Base-by-base conservation (phyloP, 345 rosid genomes). In the Carallia pectinifolia region DNA sequence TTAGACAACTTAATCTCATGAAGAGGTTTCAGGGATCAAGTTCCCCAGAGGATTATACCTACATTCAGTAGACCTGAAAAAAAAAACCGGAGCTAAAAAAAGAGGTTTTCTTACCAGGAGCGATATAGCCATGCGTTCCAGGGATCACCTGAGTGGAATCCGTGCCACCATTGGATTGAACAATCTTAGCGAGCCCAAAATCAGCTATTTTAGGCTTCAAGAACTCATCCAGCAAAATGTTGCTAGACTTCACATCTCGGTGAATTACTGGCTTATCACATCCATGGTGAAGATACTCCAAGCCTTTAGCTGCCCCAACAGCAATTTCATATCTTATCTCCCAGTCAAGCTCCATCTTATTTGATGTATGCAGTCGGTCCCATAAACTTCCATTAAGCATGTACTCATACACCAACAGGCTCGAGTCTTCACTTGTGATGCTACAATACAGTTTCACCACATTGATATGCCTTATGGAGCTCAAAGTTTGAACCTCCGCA, bases 401-500 rank as follows among this genome's bases (percentile, higher is more conserved):
- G 53, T 90, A 95, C 88, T 92, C 99, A 5, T 95, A 95, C 27
- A 94, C 98, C 60, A 94, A 66, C 74, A 94, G 81, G 82, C 90
- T 94, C 6, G 95, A 90, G 81, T 91, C 95, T 77, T 94, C 97
- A 48, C 96, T 90, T 0, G 97, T 90, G 38, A 94, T 94, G 76
- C 96, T 91, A 76, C 97, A 88, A 60, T 85, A 94, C 34, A 94
- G 88, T 81, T 94, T 94, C 79, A 94, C 98, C 64, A 94, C 97
- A 67, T 91, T 91, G 23, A 91, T 82, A 76, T 94, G 98, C 69
- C 98, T 79, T 63, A 94, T 87, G 13, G 97, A 94, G 81, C 98
- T 94, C 79, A 94, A 62, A 1, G 97, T 90, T 76, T 79, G 86
- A 53, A 90, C 97, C 81, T 94, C 98, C 1, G 95, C 82, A 8